These are phyloP conservation scores for Styphnolobium japonicum DNA, from an alignment of 306 rosid genomes.

Conservation along the genomic window DNA sequence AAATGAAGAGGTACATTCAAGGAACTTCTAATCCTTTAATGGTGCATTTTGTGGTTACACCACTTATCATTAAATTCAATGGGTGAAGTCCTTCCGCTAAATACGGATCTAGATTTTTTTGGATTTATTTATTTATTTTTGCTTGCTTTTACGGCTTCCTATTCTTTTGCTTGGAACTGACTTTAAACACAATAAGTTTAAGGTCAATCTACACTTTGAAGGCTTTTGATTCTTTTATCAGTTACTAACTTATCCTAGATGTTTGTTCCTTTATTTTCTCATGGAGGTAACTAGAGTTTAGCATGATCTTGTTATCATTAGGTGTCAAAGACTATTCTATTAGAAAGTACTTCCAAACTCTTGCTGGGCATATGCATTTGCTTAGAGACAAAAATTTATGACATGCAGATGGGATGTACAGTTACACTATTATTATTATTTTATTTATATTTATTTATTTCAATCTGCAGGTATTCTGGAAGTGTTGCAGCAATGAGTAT, in stretches of 20 bases:
- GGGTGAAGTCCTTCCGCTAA: not conserved
- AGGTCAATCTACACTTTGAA: conserved; percentile 15
- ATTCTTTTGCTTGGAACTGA: conserved; percentile 12
- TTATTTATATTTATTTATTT: not conserved
- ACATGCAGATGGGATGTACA: not conserved
- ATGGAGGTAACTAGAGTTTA: conserved; percentile 10
- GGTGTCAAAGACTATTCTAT: conserved; percentile 23
- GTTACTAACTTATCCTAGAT: not conserved
- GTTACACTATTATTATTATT: conserved; percentile 5
- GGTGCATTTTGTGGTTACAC: conserved; percentile 14
- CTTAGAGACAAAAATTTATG: conserved; percentile 14
- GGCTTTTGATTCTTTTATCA: conserved; percentile 5
- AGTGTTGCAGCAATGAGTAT: conserved; percentile 96
- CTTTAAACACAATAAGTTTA: not conserved
- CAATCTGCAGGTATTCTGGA: conserved; percentile 75
- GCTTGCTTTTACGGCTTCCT: not conserved
- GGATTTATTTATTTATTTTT: not conserved
- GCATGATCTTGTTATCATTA: conserved; percentile 17
- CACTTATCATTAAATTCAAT: conserved; percentile 1
- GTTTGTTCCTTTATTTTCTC: not conserved
- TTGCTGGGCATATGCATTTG: not conserved
- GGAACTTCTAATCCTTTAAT: conserved; percentile 20
- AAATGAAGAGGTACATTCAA: conserved; percentile 68
- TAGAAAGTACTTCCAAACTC: conserved; percentile 20
- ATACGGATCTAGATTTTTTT: conserved; percentile 15